A percentile compares a stretch with the other conserved stretches of the same genome.
Conservation (phyloP, 1,139 yeast genomes). For the Magnusiomyces suaveolens region DNA sequence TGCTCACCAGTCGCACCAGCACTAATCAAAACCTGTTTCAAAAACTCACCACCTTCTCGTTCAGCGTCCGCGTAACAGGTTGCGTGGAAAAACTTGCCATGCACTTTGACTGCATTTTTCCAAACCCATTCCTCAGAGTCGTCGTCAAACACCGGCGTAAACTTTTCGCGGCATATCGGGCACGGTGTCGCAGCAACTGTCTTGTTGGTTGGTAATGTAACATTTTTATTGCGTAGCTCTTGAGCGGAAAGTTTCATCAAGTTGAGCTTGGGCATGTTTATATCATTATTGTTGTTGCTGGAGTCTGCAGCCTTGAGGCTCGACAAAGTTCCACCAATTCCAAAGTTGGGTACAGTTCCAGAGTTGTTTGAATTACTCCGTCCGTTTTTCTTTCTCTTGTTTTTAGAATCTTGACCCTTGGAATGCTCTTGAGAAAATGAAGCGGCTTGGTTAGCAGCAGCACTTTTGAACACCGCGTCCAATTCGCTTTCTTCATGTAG, state of each 20-base stretch:
- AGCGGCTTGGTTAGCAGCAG: neutral
- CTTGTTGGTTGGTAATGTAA: constrained; percentile 57
- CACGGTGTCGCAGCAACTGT: constrained; percentile 65
- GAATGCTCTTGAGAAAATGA: constrained; percentile 13
- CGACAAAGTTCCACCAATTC: neutral
- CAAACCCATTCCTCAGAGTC: constrained; percentile 94
- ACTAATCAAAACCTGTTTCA: neutral
- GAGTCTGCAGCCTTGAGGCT: neutral
- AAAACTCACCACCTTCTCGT: constrained; percentile 25
- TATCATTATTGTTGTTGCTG: neutral
- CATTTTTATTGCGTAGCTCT: constrained; percentile 25
- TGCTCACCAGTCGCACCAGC: neutral
- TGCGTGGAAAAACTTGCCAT: constrained; percentile 73
- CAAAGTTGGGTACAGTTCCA: neutral
- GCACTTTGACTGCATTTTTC: constrained; percentile 63
- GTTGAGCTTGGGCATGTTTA: neutral
- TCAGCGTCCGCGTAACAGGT: constrained; percentile 70
- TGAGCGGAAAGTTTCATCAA: constrained; percentile 15
- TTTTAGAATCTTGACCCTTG: constrained; percentile 8
- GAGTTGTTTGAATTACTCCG: constrained; percentile 4
- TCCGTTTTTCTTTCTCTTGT: constrained; percentile 12
- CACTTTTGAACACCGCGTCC: neutral
- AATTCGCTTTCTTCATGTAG: constrained; percentile 48
- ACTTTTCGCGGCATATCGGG: constrained; percentile 76
- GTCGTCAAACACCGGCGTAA: constrained; percentile 75